Evolutionary conservation across 305 asterid species (phyloP).

Genomic region (Fraxinus latifolia): DNA sequence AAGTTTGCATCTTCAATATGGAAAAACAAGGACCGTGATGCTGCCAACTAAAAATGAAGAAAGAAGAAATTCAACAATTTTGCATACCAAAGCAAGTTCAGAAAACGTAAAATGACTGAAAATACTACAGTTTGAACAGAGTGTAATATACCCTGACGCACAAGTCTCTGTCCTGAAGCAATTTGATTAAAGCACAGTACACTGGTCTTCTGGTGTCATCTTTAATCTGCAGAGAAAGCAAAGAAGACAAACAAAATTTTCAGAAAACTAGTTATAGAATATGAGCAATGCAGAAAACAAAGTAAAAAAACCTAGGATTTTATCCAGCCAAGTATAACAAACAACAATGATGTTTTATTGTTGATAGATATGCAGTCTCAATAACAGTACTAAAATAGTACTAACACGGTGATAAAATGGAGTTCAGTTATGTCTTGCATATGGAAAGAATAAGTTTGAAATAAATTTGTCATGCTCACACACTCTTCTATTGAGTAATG

Average conservation of each 20-base stretch:
- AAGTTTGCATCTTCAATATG: constrained; percentile 93
- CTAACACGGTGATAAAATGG: not conserved
- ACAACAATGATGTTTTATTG: not conserved
- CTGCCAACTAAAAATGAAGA: constrained; percentile 67
- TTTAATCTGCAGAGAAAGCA: constrained; percentile 59
- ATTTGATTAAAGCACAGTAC: constrained; percentile 79
- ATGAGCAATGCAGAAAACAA: not conserved
- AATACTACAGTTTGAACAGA: constrained; percentile 1
- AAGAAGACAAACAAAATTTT: constrained; percentile 17
- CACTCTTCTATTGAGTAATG: not conserved
- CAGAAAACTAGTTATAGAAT: constrained; percentile 12
- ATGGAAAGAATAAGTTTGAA: not conserved
- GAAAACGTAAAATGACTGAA: not conserved
- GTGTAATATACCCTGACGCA: constrained; percentile 74
- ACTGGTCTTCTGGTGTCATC: constrained; percentile 83
- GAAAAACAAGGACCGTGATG: constrained; percentile 82
- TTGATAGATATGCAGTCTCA: not conserved
- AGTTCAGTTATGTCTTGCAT: not conserved
- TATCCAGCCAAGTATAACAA: constrained; percentile 5
- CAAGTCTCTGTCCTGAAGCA: constrained; percentile 85
- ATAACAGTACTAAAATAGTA: not conserved
- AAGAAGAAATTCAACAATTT: constrained; percentile 21
- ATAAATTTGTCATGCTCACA: not conserved
- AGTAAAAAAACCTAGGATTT: constrained; percentile 2
- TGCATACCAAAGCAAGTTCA: not conserved